A percentile compares a stretch with the other conserved stretches of the same genome.
Evolutionary conservation across 2,329 filamentous ascomycete genomes (phyloP).

Genomic region (Scedosporium dehoogii): DNA sequence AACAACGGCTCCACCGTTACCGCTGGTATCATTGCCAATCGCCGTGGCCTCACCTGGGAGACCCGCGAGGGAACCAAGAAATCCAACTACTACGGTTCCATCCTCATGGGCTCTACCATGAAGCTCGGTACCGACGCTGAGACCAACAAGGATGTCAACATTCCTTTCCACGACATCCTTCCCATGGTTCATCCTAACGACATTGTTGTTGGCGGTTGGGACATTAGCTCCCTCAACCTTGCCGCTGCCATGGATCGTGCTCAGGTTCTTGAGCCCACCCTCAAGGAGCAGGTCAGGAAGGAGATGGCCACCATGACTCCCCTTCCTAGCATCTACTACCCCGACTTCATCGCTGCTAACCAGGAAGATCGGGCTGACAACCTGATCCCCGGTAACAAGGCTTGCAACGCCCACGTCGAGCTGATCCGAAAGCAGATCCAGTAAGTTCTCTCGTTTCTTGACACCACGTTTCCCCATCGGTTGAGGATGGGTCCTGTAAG

Average conservation of each 20-base stretch:
- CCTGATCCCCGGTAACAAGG: constrained; percentile 71
- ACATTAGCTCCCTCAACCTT: constrained; percentile 86
- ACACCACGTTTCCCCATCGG: not conserved
- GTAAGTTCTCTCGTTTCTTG: constrained; percentile 33
- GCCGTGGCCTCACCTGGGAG: constrained; percentile 77
- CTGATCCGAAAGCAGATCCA: constrained; percentile 84
- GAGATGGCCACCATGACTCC: constrained; percentile 86
- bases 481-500: not conserved
- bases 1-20: constrained; percentile 98
- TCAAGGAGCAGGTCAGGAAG: constrained; percentile 85
- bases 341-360: constrained; percentile 98
- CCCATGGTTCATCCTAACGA: constrained; percentile 98
- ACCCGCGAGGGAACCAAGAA: constrained; percentile 78
- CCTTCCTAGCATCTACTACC: constrained; percentile 94
- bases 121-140: constrained; percentile 85
- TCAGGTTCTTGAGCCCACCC: constrained; percentile 84
- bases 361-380: constrained; percentile 96
- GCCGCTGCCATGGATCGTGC: constrained; percentile 92
- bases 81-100: constrained; percentile 97
- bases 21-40: constrained; percentile 93
- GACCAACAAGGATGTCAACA: constrained; percentile 84
- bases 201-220: constrained; percentile 91
- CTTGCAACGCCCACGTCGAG: constrained; percentile 80
- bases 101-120: constrained; percentile 94
- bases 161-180: constrained; percentile 87